Percentiles rank a stretch among this genome's conserved stretches.
Evolutionary conservation across 345 rosid species (phyloP).

Genomic region (Eucalyptus dawsonii): DNA sequence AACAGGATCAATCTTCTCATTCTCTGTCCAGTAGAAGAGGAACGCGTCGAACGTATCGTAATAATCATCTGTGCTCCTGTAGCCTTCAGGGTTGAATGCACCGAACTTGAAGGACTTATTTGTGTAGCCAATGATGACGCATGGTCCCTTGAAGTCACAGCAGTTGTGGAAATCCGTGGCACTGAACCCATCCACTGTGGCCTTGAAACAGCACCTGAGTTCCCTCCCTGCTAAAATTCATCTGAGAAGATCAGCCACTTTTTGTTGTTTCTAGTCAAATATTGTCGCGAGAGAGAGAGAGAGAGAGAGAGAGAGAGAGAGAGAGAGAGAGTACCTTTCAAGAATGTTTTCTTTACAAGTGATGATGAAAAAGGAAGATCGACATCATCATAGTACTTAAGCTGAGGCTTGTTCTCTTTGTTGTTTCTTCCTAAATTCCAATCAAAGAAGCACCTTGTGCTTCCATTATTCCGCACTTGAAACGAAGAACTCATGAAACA

Average conservation of each 20-base stretch:
- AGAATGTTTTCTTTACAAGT: constrained; percentile 53
- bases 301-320: neutral
- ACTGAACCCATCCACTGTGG: constrained; percentile 63
- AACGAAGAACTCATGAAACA: constrained; percentile 20
- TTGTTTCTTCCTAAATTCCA: constrained; percentile 46
- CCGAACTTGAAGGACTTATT: constrained; percentile 64
- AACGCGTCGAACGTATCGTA: constrained; percentile 72
- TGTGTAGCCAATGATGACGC: constrained; percentile 75
- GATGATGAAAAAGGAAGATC: constrained; percentile 59
- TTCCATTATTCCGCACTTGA: constrained; percentile 1
- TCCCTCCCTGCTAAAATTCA: constrained; percentile 37
- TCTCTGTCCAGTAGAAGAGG: constrained; percentile 65
- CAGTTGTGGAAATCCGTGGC: constrained; percentile 69
- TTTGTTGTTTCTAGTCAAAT: neutral
- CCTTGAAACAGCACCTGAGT: constrained; percentile 70
- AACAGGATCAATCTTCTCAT: constrained; percentile 16
- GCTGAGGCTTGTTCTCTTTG: constrained; percentile 16
- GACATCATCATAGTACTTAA: constrained; percentile 23
- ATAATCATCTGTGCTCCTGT: constrained; percentile 79
- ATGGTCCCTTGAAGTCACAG: constrained; percentile 87
- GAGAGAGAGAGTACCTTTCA: constrained; percentile 24
- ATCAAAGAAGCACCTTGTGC: constrained; percentile 30
- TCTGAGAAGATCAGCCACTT: neutral
- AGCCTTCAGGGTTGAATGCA: constrained; percentile 81
- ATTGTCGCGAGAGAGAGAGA: neutral